Percentiles rank a stretch among this genome's conserved stretches.
These are phyloP conservation scores for Phialocephala subalpina DNA, from an alignment of 2,329 filamentous ascomycete species.

Conservation along the genomic window DNA sequence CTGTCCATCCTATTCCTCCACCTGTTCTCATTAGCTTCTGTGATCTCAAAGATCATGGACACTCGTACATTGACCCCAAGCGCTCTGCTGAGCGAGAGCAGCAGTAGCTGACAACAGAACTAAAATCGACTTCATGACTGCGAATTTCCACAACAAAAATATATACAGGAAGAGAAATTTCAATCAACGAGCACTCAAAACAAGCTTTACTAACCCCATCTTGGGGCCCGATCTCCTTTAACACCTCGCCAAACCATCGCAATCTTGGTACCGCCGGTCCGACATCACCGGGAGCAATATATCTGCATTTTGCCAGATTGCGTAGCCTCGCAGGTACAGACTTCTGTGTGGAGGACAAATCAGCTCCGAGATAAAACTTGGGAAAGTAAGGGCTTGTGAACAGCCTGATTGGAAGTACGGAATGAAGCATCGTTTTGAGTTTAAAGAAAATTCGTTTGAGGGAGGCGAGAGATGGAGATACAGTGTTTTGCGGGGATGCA, in stretches of 20 bases:
- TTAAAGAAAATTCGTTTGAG: not conserved
- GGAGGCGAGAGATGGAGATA: constrained; percentile 8
- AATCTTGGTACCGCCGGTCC: constrained; percentile 23
- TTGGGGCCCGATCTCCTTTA: not conserved
- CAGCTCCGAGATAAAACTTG: not conserved
- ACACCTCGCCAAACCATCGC: not conserved
- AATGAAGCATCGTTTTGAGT: not conserved
- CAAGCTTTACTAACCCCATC: constrained; percentile 10
- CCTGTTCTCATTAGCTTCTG: constrained; percentile 29
- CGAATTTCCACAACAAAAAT: not conserved
- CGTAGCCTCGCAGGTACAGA: constrained; percentile 10
- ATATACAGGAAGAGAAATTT: constrained; percentile 7
- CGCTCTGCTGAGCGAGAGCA: constrained; percentile 33
- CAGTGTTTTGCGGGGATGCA: constrained; percentile 4
- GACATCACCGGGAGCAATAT: constrained; percentile 26
- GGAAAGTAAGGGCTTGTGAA: constrained; percentile 8
- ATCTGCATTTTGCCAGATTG: constrained; percentile 33
- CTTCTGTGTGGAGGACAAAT: not conserved
- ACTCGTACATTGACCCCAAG: constrained; percentile 40
- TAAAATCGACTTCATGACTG: constrained; percentile 16
- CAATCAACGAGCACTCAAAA: constrained; percentile 1
- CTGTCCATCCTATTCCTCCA: constrained; percentile 37
- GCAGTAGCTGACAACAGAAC: constrained; percentile 18
- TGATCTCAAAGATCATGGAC: no score
- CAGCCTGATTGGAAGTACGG: constrained; percentile 17